A percentile compares a stretch with the other conserved stretches of the same genome.
These are phyloP conservation scores for Plasmodium vivax DNA, from an alignment of 169 alveolate species.

Conservation along the genomic window DNA sequence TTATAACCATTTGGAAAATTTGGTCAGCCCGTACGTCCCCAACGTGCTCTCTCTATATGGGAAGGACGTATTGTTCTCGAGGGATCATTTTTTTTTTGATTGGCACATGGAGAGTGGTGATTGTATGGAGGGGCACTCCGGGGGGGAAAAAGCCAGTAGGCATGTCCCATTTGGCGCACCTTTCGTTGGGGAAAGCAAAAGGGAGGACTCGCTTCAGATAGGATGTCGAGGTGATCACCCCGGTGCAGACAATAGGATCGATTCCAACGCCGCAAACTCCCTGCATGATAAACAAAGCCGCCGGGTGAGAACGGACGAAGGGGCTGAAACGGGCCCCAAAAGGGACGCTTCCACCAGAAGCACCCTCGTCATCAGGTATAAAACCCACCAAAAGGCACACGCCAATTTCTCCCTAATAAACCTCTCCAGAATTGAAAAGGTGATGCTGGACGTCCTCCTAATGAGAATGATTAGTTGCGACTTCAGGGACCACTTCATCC, in stretches of 20 bases:
- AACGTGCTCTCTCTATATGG: constrained; percentile 31
- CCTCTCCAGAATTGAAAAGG: constrained; percentile 57
- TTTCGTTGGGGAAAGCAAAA: not conserved
- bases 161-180: not conserved
- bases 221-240: not conserved
- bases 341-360: not conserved
- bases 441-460: constrained; percentile 23
- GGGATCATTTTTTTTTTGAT: constrained; percentile 27
- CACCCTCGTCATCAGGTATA: constrained; percentile 9
- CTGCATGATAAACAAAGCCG: not conserved
- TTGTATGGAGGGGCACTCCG: not conserved
- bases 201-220: not conserved
- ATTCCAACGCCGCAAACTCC: not conserved
- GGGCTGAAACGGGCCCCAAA: not conserved
- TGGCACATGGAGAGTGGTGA: not conserved
- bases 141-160: not conserved
- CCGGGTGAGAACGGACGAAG: not conserved
- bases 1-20: constrained; percentile 64
- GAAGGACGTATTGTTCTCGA: constrained; percentile 7
- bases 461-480: constrained; percentile 73
- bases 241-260: not conserved
- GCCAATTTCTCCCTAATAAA: constrained; percentile 35
- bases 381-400: not conserved
- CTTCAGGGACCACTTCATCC: constrained; percentile 47
- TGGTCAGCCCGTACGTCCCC: constrained; percentile 36